These are phyloP conservation scores for Rhizopus sp. DNA, from an alignment of 371 early-diverging fungal species.

Conservation along the genomic window DNA sequence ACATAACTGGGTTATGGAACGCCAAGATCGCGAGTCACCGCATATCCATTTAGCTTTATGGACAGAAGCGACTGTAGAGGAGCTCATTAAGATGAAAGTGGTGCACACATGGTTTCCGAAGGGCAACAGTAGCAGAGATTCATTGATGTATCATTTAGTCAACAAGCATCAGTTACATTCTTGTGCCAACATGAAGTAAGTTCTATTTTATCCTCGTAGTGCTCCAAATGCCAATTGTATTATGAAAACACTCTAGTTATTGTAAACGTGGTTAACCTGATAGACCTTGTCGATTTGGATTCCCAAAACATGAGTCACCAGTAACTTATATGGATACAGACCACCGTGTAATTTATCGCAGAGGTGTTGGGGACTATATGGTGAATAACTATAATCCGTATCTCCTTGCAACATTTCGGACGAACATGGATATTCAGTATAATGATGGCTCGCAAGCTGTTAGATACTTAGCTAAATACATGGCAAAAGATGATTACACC, in stretches of 20 bases:
- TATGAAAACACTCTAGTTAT: too few relatives aligned
- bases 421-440: constrained; percentile 15
- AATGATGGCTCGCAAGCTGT: constrained; percentile 4
- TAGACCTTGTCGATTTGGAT: neutral
- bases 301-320: neutral
- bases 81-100: constrained; percentile 1
- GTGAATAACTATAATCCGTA: constrained; percentile 13
- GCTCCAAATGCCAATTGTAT: too few relatives aligned
- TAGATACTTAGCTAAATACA: constrained; percentile 11
- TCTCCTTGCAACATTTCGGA: constrained; percentile 1
- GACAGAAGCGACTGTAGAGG: constrained; percentile 1
- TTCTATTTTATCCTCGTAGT: too few relatives aligned
- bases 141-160: constrained; percentile 4
- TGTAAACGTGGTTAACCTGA: neutral
- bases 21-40: constrained; percentile 2
- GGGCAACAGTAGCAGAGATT: neutral
- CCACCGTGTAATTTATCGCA: neutral
- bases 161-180: constrained; percentile 2
- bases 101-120: constrained; percentile 1
- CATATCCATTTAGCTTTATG: constrained; percentile 10
- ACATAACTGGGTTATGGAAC: constrained; percentile 4
- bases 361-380: neutral
- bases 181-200: constrained; percentile 9
- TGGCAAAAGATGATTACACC: constrained; percentile 8
- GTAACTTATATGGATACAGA: neutral